Base-by-base conservation (phyloP, 2,329 filamentous ascomycete species). In the Fusarium hainanense region DNA sequence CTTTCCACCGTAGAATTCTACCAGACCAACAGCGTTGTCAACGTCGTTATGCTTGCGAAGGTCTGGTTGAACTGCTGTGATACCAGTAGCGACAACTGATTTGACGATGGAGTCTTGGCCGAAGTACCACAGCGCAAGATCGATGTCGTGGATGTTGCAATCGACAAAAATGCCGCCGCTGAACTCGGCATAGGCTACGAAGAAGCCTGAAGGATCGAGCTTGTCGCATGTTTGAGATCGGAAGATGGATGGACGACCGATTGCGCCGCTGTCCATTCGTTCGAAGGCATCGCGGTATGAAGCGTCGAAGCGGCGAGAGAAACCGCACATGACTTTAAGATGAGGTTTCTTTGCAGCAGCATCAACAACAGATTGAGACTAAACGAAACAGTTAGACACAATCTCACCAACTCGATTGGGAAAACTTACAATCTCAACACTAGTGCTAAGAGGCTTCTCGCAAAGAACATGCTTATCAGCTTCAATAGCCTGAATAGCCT, bases 101-200 rank as follows among this genome's bases (percentile, higher is more conserved):
- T 79, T 79, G 55, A 77, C 72, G 7, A 77, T 69, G 4, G 69
- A 73, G 54, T 79, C 75, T 37, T 78, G 72, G 43, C 75, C 76
- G 40, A 79, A 76, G 69, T 77, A 79, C 77, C 77, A 79, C 30
- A 79, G 64, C 0, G 77, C 73, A 30, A 79, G 73, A 52, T 79
- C 77, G 49, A 92, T 92, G 72, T 92, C 90, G 80, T 92, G 90
- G 74, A 92, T 88, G 54, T 87, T 88, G 80, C 88, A 90, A 81
- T 92, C 90, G 60, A 92, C 90, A 71, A 92, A 92, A 75, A 92
- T 90, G 23, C 89, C 89, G 34, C 90, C 90, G 3, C 82, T 86
- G 79, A 87, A 89, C 71, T 88, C 82, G 14, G 90, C 88, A 78
- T 92, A 92, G 30, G 84, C 82, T 57, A 92, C 88, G 77, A 91